Percentiles rank a stretch among this genome's conserved stretches.
Evolutionary conservation across 257 asterid species (phyloP).

Genomic region (Galeopsis tetrahit): DNA sequence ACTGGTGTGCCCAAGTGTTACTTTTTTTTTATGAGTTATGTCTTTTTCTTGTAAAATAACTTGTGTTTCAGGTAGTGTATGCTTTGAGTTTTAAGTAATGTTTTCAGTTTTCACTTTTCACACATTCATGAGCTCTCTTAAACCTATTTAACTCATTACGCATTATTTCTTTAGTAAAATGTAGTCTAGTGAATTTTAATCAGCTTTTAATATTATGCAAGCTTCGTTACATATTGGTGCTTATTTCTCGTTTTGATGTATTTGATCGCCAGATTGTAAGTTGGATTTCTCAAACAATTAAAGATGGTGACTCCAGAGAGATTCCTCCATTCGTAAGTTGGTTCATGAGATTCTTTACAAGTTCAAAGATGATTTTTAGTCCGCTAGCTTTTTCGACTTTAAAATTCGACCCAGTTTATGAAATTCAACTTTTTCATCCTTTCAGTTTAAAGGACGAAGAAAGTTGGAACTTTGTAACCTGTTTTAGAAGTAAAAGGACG

Average conservation of each 20-base stretch:
- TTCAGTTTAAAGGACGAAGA: too few species aligned
- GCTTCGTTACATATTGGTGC: not conserved
- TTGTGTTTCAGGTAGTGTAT: not conserved
- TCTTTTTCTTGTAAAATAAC: slow-evolving; percentile 13
- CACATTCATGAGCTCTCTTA: slow-evolving; percentile 1
- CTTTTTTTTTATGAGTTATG: not conserved
- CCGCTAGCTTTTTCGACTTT: too few species aligned
- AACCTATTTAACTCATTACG: slow-evolving; percentile 2
- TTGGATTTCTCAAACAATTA: slow-evolving; percentile 83
- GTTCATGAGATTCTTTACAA: slow-evolving; percentile 2
- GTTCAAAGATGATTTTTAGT: not conserved
- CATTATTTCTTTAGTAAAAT: not conserved
- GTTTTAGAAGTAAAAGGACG: too few species aligned
- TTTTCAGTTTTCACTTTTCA: slow-evolving; percentile 4
- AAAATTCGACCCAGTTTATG: too few species aligned
- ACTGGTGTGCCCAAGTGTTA: too few species aligned
- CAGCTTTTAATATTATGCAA: slow-evolving; percentile 12
- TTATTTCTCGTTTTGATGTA: slow-evolving; percentile 23
- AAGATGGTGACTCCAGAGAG: slow-evolving; percentile 89
- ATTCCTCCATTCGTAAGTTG: slow-evolving; percentile 90
- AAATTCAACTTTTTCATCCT: too few species aligned
- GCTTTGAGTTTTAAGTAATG: not conserved
- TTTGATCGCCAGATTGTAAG: slow-evolving; percentile 61
- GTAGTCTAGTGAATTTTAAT: not conserved
- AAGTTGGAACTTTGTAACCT: too few species aligned